A percentile compares a stretch with the other conserved stretches of the same genome.
Evolutionary conservation across 805 yeast species (phyloP).

Genomic region (Candida insectalens): DNA sequence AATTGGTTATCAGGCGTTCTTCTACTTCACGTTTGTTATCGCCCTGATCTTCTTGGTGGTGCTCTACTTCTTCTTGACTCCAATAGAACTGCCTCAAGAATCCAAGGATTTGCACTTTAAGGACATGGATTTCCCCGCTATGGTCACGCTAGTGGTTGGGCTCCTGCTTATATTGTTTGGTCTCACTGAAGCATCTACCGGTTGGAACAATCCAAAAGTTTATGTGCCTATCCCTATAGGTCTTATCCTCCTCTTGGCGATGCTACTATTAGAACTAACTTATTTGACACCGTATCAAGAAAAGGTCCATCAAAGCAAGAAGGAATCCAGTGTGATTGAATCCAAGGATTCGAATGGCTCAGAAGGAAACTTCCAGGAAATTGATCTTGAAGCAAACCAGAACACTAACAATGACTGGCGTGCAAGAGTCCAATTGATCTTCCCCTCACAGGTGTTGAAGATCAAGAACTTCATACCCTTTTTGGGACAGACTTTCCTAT

Average conservation of each 20-base stretch:
- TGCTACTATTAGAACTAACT: constrained; percentile 23
- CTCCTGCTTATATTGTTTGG: constrained; percentile 31
- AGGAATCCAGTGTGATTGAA: too few relatives aligned
- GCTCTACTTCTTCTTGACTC: constrained; percentile 17
- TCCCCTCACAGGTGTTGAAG: constrained; percentile 12
- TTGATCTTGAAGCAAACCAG: too few relatives aligned
- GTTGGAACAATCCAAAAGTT: constrained; percentile 30
- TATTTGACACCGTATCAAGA: constrained; percentile 9
- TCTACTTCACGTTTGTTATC: constrained; percentile 28
- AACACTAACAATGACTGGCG: constrained; percentile 10
- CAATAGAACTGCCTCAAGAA: constrained; percentile 20
- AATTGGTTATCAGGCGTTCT: constrained; percentile 31
- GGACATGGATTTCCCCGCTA: constrained; percentile 28
- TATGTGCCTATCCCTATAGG: constrained; percentile 34
- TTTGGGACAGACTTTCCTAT: constrained; percentile 5
- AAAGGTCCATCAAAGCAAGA: too few relatives aligned
- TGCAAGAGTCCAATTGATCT: constrained; percentile 10
- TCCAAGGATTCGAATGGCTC: too few relatives aligned
- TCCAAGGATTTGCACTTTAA: constrained; percentile 11
- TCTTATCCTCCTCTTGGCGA: constrained; percentile 17
- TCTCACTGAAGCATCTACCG: constrained; percentile 34
- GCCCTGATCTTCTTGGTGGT: constrained; percentile 11
- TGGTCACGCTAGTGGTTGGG: constrained; percentile 24
- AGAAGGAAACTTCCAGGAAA: too few relatives aligned
- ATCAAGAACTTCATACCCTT: constrained; percentile 14